Percentiles rank a stretch among this genome's conserved stretches.
phyloP scores from a whole-genome alignment of 805 yeast species.

The Candida tibetensis region DNA sequence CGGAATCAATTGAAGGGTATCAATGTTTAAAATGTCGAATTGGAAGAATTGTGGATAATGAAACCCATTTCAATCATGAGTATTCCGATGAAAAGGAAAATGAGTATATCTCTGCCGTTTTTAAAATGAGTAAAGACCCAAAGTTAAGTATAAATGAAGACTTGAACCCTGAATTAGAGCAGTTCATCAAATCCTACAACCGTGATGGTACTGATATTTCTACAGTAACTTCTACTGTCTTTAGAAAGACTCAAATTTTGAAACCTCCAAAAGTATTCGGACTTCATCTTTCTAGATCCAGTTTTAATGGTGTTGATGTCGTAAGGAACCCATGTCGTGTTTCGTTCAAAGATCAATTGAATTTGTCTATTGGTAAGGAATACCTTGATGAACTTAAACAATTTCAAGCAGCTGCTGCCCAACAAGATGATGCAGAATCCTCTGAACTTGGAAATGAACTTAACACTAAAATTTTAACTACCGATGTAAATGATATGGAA shows the following conservation, averaged over 20 bases:
- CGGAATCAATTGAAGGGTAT: slow-evolving; percentile 74
- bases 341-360: slow-evolving; percentile 52
- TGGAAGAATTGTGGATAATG: slow-evolving; percentile 28
- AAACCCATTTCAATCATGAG: slow-evolving; percentile 12
- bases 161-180: slow-evolving; percentile 47
- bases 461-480: slow-evolving; percentile 18
- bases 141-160: slow-evolving; percentile 62
- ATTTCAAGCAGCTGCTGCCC: slow-evolving; percentile 25
- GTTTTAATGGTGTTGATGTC: slow-evolving; percentile 63
- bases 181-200: slow-evolving; percentile 47
- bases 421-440: slow-evolving; percentile 14
- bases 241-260: slow-evolving; percentile 58
- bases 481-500: slow-evolving; percentile 27
- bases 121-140: slow-evolving; percentile 33
- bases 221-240: slow-evolving; percentile 59
- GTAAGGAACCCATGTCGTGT: slow-evolving; percentile 76
- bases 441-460: slow-evolving; percentile 7
- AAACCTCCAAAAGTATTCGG: slow-evolving; percentile 70
- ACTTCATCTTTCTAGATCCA: slow-evolving; percentile 84
- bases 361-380: slow-evolving; percentile 47
- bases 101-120: slow-evolving; percentile 28
- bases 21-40: slow-evolving; percentile 72
- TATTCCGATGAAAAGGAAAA: slow-evolving; percentile 26
- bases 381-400: slow-evolving; percentile 35
- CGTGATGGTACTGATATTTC: slow-evolving; percentile 43